phyloP scores from a whole-genome alignment of 345 rosid species.

The Syzygium jambos region DNA sequence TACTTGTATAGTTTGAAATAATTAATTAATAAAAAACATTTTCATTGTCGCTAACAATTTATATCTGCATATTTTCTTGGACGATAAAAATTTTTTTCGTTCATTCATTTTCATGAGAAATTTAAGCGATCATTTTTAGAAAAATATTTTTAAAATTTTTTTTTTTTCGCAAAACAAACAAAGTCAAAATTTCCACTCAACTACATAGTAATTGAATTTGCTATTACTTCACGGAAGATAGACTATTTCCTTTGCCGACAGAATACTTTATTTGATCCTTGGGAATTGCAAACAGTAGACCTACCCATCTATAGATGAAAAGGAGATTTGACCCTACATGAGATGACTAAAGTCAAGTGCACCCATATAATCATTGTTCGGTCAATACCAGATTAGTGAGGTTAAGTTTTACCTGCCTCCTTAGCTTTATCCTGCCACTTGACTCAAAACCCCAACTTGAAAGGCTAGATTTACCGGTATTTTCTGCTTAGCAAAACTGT shows the following conservation, averaged over 20 bases:
- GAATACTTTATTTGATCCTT: background rate
- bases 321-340: background rate
- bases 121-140: fast-evolving
- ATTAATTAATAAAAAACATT: background rate
- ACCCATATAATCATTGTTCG: background rate
- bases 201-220: background rate
- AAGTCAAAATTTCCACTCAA: background rate
- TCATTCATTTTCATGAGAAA: too few relatives aligned
- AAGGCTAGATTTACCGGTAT: background rate
- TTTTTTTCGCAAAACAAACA: background rate
- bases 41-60: background rate
- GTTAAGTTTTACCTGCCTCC: background rate
- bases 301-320: background rate
- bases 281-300: background rate
- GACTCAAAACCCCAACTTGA: background rate
- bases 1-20: fast-evolving
- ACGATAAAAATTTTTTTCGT: background rate
- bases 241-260: background rate
- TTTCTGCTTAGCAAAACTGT: background rate
- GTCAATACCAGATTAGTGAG: background rate
- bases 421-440: background rate
- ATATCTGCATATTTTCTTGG: background rate
- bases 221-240: background rate
- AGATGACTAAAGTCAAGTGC: background rate
- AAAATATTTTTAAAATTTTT: background rate